These are phyloP conservation scores for Neophaeococcomyces aloes DNA, from an alignment of 2,329 filamentous ascomycete species.

Conservation along the genomic window DNA sequence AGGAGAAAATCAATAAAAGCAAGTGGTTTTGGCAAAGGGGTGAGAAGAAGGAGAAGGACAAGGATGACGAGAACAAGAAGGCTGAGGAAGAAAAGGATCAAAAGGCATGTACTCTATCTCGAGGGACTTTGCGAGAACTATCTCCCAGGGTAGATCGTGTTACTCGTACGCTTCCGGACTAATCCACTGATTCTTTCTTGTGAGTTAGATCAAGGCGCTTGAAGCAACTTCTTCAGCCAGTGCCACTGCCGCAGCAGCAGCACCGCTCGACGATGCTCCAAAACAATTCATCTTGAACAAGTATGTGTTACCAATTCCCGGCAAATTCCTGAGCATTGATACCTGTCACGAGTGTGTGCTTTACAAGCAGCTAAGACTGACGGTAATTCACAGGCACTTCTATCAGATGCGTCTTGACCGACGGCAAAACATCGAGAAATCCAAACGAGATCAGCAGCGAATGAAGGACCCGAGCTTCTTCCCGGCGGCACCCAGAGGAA, in stretches of 20 bases:
- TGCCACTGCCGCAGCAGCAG: not conserved
- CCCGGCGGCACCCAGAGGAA: conserved; percentile 66
- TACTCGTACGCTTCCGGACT: not conserved
- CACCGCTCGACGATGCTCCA: conserved; percentile 51
- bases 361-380: not conserved
- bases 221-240: not conserved
- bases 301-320: conserved; percentile 35
- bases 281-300: conserved; percentile 76
- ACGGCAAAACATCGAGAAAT: conserved; percentile 64
- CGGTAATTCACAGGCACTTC: conserved; percentile 48
- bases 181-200: not conserved
- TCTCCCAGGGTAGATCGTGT: not conserved
- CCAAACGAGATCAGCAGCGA: conserved; percentile 71
- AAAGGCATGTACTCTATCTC: conserved; percentile 34
- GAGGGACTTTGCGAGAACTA: not conserved
- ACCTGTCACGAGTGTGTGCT: not conserved
- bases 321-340: conserved; percentile 9
- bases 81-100: conserved; percentile 41
- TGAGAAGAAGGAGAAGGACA: conserved; percentile 40
- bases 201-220: conserved; percentile 35
- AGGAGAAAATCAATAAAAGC: conserved; percentile 65
- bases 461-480: conserved; percentile 69
- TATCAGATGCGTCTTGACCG: conserved; percentile 75
- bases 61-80: conserved; percentile 38
- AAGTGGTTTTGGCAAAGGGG: conserved; percentile 37